These are phyloP conservation scores for Nemania sp. DNA, from an alignment of 2,329 filamentous ascomycete genomes.

Conservation along the genomic window DNA sequence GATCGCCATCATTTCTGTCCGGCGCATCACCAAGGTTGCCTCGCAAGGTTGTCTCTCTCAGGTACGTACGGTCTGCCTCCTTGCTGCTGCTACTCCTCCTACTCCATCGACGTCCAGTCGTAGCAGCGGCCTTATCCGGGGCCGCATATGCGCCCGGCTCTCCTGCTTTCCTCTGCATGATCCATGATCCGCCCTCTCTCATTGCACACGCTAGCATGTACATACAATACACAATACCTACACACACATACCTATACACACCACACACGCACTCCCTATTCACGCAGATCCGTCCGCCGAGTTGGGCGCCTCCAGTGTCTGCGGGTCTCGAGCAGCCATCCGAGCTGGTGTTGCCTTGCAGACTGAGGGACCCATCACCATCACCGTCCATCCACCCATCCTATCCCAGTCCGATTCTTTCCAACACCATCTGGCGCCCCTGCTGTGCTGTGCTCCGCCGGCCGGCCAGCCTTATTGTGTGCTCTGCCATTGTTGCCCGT, in stretches of 20 bases:
- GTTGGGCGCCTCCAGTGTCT: constrained; percentile 13
- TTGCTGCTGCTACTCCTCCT: neutral
- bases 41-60: constrained; percentile 6
- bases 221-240: constrained; percentile 7
- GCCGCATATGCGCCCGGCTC: constrained; percentile 27
- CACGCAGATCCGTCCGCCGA: constrained; percentile 8
- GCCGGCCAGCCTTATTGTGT: constrained; percentile 23
- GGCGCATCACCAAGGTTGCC: constrained; percentile 11
- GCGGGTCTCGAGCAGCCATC: constrained; percentile 17
- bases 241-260: neutral
- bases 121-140: constrained; percentile 20
- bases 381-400: neutral
- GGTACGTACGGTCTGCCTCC: constrained; percentile 22
- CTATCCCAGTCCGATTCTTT: constrained; percentile 11
- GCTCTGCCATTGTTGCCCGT: constrained; percentile 15
- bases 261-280: neutral
- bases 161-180: constrained; percentile 24
- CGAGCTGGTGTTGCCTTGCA: constrained; percentile 24
- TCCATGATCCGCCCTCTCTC: constrained; percentile 25
- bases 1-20: constrained; percentile 11
- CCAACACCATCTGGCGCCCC: constrained; percentile 11
- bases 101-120: constrained; percentile 6
- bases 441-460: constrained; percentile 1
- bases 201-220: constrained; percentile 18
- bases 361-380: neutral